Evolutionary conservation across 352 stramenopile species (phyloP).

Genomic region (Phytophthora sp.): DNA sequence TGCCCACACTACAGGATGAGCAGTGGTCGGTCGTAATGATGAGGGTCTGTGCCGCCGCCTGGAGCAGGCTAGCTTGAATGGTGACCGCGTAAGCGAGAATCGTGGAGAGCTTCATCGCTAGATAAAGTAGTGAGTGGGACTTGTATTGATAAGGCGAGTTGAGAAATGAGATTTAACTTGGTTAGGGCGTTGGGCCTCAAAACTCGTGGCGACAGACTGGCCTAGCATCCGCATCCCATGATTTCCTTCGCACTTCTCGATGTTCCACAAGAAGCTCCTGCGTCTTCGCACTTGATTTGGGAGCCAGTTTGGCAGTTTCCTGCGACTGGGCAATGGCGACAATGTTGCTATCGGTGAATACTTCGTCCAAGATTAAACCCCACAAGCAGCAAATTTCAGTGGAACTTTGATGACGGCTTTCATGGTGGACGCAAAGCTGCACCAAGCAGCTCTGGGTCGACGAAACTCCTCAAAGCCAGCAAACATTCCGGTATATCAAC

Average conservation of each 20-base stretch:
- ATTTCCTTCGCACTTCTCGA: conserved; percentile 19
- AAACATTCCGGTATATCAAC: conserved; percentile 11
- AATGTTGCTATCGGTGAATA: not conserved
- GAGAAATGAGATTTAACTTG: conserved; percentile 17
- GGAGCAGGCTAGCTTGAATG: conserved; percentile 17
- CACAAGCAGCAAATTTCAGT: conserved; percentile 7
- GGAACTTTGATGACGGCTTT: not conserved
- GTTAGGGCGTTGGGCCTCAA: conserved; percentile 10
- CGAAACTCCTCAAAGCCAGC: conserved; percentile 16
- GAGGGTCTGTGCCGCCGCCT: conserved; percentile 4
- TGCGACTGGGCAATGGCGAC: no score
- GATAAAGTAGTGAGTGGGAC: not conserved
- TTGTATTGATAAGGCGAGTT: conserved; percentile 20
- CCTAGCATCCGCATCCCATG: conserved; percentile 18
- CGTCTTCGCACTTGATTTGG: conserved; percentile 22
- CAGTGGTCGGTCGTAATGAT: conserved; percentile 26
- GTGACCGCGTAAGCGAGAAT: conserved; percentile 16
- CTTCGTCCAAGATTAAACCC: not conserved
- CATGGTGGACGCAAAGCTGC: not conserved
- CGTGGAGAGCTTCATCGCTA: conserved; percentile 34
- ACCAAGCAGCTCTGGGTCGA: not conserved
- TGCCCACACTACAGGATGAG: conserved; percentile 23
- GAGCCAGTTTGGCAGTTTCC: conserved; percentile 16
- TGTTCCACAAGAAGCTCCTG: conserved; percentile 31
- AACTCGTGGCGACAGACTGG: no score